Evolutionary conservation across 345 rosid genomes (phyloP).

Genomic region (Hevea brasiliensis): DNA sequence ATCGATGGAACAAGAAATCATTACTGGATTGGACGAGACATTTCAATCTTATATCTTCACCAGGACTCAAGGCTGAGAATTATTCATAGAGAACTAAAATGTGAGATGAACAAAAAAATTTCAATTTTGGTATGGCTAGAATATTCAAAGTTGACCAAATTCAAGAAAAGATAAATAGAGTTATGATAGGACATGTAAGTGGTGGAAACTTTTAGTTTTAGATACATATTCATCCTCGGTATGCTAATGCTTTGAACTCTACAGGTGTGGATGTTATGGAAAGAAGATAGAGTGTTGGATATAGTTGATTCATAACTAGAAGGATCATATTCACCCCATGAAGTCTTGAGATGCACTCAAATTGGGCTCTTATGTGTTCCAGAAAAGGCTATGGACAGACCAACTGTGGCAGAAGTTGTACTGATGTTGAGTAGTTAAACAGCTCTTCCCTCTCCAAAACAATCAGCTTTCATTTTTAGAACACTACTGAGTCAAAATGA

Average conservation of each 20-base stretch:
- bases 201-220: too few relatives aligned
- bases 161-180: too few relatives aligned
- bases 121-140: too few relatives aligned
- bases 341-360: neutral
- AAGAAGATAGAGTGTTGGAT: neutral
- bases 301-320: neutral
- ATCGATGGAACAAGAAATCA: too few relatives aligned
- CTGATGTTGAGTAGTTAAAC: constrained; percentile 15
- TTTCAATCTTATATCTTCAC: too few relatives aligned
- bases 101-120: too few relatives aligned
- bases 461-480: constrained; percentile 4
- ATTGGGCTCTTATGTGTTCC: constrained; percentile 34
- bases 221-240: neutral
- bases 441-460: constrained; percentile 18
- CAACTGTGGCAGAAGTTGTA: too few relatives aligned
- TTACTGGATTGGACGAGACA: too few relatives aligned
- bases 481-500: neutral
- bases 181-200: constrained; percentile 34
- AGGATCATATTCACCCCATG: neutral
- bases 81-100: too few relatives aligned
- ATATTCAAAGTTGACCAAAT: too few relatives aligned
- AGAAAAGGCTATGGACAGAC: constrained; percentile 10
- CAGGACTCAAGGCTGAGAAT: too few relatives aligned
- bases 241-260: neutral
- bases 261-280: constrained; percentile 34